These are phyloP conservation scores for Perilla frutescens DNA, from an alignment of 257 asterid genomes.

Conservation along the genomic window DNA sequence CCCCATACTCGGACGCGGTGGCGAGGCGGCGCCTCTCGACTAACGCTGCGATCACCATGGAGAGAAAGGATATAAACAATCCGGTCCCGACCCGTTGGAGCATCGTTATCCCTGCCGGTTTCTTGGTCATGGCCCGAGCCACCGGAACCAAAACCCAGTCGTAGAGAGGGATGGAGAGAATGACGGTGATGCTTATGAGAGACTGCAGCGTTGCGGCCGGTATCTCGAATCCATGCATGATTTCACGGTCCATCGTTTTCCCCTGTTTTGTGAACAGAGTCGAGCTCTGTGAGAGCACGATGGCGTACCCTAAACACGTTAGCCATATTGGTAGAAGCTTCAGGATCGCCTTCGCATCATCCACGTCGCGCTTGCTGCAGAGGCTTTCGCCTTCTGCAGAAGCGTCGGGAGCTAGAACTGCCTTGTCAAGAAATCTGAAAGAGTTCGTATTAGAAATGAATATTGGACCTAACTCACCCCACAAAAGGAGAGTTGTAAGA, in stretches of 20 bases:
- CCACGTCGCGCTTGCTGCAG: slow-evolving; percentile 28
- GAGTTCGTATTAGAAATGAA: too few relatives aligned
- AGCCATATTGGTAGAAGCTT: slow-evolving; percentile 43
- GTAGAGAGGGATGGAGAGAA: slow-evolving; percentile 42
- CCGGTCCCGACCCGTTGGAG: slow-evolving; percentile 52
- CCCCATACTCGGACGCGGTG: slow-evolving; percentile 37
- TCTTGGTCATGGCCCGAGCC: slow-evolving; percentile 39
- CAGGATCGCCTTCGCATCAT: slow-evolving; percentile 43
- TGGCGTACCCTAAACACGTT: slow-evolving; percentile 41
- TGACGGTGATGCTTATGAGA: slow-evolving; percentile 29
- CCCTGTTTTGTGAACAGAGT: slow-evolving; percentile 52
- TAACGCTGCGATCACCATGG: slow-evolving; percentile 53
- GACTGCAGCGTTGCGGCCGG: slow-evolving; percentile 49
- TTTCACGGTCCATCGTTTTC: slow-evolving; percentile 38
- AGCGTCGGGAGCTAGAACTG: slow-evolving; percentile 26
- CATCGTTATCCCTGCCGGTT: slow-evolving; percentile 49
- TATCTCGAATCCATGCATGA: slow-evolving; percentile 34
- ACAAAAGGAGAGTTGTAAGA: too few relatives aligned
- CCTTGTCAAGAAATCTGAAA: slow-evolving; percentile 42
- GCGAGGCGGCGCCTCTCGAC: slow-evolving; percentile 44
- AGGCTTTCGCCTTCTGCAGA: neutral
- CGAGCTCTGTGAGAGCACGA: slow-evolving; percentile 38
- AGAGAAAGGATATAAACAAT: slow-evolving; percentile 28
- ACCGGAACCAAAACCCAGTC: slow-evolving; percentile 52
- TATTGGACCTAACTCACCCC: too few relatives aligned